These are phyloP conservation scores for Coprinopsis strossmayeri DNA, from an alignment of 768 basidiomycete genomes.

Conservation along the genomic window DNA sequence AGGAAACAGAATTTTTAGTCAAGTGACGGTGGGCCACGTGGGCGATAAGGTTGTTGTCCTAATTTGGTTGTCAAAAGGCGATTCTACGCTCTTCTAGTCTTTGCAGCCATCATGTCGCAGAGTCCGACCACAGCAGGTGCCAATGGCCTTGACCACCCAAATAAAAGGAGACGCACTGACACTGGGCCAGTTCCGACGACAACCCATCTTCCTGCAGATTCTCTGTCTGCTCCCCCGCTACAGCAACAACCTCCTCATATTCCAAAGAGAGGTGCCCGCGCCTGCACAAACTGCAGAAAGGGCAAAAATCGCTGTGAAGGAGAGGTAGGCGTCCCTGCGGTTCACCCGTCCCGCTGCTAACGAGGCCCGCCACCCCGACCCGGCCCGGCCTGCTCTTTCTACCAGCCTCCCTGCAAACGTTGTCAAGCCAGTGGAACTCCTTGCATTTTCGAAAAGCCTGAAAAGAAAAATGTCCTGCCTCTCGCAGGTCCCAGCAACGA, in stretches of 20 bases:
- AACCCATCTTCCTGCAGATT: no score
- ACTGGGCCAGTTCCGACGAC: constrained; percentile 16
- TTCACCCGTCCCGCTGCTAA: constrained; percentile 42
- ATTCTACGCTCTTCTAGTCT: not conserved
- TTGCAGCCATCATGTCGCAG: constrained; percentile 46
- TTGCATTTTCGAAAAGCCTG: constrained; percentile 88
- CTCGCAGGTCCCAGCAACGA: constrained; percentile 65
- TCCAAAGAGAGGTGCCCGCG: constrained; percentile 84
- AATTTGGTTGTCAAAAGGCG: no score
- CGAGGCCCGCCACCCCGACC: constrained; percentile 65
- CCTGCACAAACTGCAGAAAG: constrained; percentile 84
- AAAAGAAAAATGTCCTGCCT: constrained; percentile 68
- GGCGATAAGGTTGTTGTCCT: not conserved
- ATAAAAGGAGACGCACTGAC: constrained; percentile 54
- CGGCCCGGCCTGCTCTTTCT: constrained; percentile 55
- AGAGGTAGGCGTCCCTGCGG: constrained; percentile 50
- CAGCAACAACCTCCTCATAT: constrained; percentile 50
- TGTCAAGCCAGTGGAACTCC: constrained; percentile 77
- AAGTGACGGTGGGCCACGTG: not conserved
- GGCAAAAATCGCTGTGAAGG: constrained; percentile 94
- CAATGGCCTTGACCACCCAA: constrained; percentile 46
- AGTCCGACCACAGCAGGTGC: constrained; percentile 54
- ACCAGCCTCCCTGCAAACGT: constrained; percentile 82
- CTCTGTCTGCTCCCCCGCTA: constrained; percentile 25
- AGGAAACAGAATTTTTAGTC: not conserved